Evolutionary conservation across 306 rosid species (phyloP), one percentile per base, ranked within the genome.

Genomic region (Cucurbita ficifolia): DNA sequence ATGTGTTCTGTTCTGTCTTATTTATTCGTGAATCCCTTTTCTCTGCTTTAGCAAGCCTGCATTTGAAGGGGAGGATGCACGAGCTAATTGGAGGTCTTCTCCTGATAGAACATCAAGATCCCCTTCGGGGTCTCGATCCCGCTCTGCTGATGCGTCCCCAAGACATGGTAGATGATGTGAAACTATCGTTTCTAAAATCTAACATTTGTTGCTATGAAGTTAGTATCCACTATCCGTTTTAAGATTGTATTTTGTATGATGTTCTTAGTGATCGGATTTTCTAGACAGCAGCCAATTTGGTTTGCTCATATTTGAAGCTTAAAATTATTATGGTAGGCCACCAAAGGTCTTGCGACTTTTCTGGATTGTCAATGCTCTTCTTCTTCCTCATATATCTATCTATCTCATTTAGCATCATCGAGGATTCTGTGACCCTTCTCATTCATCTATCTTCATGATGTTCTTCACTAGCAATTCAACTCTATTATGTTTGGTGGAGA

Each of bases 81-180:
- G 85, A 29, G 86, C 80, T 46, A 84, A 83, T 73, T 90, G 96
- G 98, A 84, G 89, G 82, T 82, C 92, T 16, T 74, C 91, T 16
- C 85, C 83, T 2, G 82, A 79, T 58, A 85, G 90, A 80, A 83
- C 73, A 65, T 94, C 96, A 22, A 82, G 93, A 60, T 90, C 97
- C n/a, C 98, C 97, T 42, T 68, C 84, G n/a, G 88, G 96, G 42
- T 88, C 98, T 29, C 85, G 96, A 77, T 89, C 90, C 76, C 84
- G 96, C 63, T 89, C 96, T 57, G 79, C 86, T 1, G 96, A 89
- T 46, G 67, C 83, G 68, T 91, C 93, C 17, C 97, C 96, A 29
- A 79, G 89, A 64, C 96, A 78, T 70, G 83, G 88, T 78, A 79
- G 96, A 29, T 69, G 43, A 69, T 29, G 59, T 29, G 33, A 51